A percentile compares a stretch with the other conserved stretches of the same genome.
Conservation (phyloP, 2,329 filamentous ascomycete genomes). For the Herpomyces periplanetae region DNA sequence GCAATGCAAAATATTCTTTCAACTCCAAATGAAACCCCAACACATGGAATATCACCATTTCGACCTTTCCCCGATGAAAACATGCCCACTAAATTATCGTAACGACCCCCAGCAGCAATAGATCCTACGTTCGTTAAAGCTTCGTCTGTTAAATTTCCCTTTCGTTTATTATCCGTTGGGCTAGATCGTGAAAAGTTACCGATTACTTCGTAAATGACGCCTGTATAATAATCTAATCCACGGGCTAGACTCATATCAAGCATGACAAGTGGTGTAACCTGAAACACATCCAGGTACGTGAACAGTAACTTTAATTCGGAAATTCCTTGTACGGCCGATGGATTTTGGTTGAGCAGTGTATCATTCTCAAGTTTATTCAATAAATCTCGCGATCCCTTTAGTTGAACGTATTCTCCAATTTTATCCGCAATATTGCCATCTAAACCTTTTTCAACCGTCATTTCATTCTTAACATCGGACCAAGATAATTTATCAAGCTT, state of each 20-base stretch:
- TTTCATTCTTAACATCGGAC: conserved; percentile 60
- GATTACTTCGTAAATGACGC: conserved; percentile 58
- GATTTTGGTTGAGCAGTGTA: conserved; percentile 24
- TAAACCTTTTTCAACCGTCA: conserved; percentile 67
- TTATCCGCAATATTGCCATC: conserved; percentile 35
- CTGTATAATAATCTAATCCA: conserved; percentile 72
- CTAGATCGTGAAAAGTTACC: conserved; percentile 24
- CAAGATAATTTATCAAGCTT: conserved; percentile 72
- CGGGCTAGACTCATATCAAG: conserved; percentile 68
- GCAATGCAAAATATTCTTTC: conserved; percentile 82
- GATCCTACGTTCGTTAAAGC: conserved; percentile 46
- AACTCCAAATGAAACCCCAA: conserved; percentile 69
- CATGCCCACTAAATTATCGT: conserved; percentile 78
- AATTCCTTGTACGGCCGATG: conserved; percentile 34
- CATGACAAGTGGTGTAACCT: conserved; percentile 28
- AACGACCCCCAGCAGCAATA: conserved; percentile 57
- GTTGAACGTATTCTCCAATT: conserved; percentile 47
- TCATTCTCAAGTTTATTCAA: conserved; percentile 27
- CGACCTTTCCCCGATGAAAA: conserved; percentile 48
- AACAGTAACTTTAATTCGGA: conserved; percentile 45
- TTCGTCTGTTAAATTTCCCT: conserved; percentile 14
- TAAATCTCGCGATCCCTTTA: conserved; percentile 32
- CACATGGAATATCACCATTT: conserved; percentile 67
- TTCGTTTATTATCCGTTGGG: conserved; percentile 8
- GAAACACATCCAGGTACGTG: conserved; percentile 39